Evolutionary conservation across 2,329 filamentous ascomycete genomes (phyloP).

Genomic region (Aspergillus sergii): DNA sequence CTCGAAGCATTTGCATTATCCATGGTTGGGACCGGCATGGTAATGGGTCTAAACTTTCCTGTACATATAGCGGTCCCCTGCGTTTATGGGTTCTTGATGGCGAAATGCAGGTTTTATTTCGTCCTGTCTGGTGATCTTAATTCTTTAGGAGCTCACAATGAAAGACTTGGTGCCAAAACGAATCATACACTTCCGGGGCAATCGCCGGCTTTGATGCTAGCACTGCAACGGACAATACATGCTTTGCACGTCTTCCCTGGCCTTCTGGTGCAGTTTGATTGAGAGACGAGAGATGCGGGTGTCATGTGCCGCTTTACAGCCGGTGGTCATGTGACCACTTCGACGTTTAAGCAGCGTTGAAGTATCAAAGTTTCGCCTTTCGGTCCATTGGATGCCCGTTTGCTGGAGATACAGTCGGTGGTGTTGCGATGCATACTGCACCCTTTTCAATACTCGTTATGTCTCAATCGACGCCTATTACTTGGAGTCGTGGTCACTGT

Average conservation of each 20-base stretch:
- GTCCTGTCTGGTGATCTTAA: slow-evolving; percentile 31
- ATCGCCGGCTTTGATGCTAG: neutral
- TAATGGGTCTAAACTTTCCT: slow-evolving; percentile 42
- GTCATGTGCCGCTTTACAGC: neutral
- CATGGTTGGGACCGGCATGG: slow-evolving; percentile 45
- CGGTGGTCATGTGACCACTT: neutral
- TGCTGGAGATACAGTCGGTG: neutral
- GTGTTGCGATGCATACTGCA: neutral
- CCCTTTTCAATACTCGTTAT: neutral
- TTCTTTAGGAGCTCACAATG: slow-evolving; percentile 31
- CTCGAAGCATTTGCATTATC: slow-evolving; percentile 46
- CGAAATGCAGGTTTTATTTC: slow-evolving; percentile 27
- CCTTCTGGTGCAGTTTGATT: neutral
- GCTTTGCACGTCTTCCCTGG: neutral
- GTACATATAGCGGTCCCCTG: slow-evolving; percentile 47
- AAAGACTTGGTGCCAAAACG: slow-evolving; percentile 11
- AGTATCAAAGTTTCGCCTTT: no score
- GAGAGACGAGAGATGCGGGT: neutral
- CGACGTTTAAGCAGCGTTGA: neutral
- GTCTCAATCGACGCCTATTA: neutral
- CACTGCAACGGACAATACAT: neutral
- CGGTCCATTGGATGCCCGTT: no score
- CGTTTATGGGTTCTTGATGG: slow-evolving; percentile 32
- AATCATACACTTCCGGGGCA: neutral
- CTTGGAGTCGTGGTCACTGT: neutral